Base-by-base conservation (phyloP, 2,329 filamentous ascomycete genomes). In the Aspergillus ibericus region DNA sequence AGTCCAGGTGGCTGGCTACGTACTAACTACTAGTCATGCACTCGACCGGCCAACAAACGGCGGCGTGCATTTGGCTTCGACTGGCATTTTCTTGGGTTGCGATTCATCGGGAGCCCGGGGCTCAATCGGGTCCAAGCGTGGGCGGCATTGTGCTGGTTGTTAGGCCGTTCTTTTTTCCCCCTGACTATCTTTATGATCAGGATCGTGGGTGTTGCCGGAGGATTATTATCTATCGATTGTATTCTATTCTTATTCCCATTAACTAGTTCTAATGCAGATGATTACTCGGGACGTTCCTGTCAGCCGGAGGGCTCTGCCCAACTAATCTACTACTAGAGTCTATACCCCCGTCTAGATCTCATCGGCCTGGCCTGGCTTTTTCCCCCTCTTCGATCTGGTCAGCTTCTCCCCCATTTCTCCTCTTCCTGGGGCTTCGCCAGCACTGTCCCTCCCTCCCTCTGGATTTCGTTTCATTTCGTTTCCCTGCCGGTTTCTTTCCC, bases 71-170 rank as follows among this genome's bases (percentile, higher is more conserved):
- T 42, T 16, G 18, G 13, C 13, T n/a, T 36, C n/a, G n/a, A 42
- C n/a, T 20, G 12, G 18, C n/a, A 12, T 42, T 10, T 16, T 4
- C 16, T 42, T 22, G n/a, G 5, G 36, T 40, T 22, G 18, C 12
- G 7, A 5, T 22, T 42, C 1, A 42, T 18, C 35, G 35, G 27
- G 16, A 53, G 51, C 51, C 51, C 51, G 51, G 51, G 13, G 16
- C 51, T 53, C 38, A 12, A 18, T 44, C 25, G 51, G 51, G 51
- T 22, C 51, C 51, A 53, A 53, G 51, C 51, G 51, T 44, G 22
- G 36, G 8, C 12, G 27, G 13, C 29, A 10, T 32, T 9, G 27
- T 29, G 27, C 9, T 32, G 7, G 7, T 1, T 1, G 29, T 32
- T 32, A 1, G 2, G 29, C 2, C 9, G 8, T 32, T 32, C 9